Evolutionary conservation across 768 basidiomycete species (phyloP).

Genomic region (Rhodocollybia butyracea): DNA sequence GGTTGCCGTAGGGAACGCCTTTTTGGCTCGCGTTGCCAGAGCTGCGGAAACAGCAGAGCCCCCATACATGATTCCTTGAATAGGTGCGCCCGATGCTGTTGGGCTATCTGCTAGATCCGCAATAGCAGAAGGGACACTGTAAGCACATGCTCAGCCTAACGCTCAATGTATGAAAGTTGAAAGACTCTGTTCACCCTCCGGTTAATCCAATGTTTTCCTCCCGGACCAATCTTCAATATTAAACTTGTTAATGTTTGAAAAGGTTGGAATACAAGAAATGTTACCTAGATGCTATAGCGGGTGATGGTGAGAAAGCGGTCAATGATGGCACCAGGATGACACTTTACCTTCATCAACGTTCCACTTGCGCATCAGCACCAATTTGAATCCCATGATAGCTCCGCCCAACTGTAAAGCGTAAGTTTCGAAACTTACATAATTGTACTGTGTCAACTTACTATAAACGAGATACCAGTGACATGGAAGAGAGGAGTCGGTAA

Average conservation of each 20-base stretch:
- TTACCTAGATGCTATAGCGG: no score
- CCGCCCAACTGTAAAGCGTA: constrained; percentile 44
- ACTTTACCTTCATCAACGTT: constrained; percentile 46
- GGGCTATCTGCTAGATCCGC: constrained; percentile 53
- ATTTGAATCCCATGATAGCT: constrained; percentile 52
- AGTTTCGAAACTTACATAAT: not conserved
- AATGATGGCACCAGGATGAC: no score
- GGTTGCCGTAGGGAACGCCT: constrained; percentile 7
- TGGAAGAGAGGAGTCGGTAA: constrained; percentile 68
- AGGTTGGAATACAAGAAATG: no score
- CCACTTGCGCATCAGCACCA: constrained; percentile 58
- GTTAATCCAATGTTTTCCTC: constrained; percentile 50
- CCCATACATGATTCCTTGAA: constrained; percentile 50
- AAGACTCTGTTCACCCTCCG: constrained; percentile 38
- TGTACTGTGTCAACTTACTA: constrained; percentile 27
- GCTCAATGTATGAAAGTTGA: not conserved
- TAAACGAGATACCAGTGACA: constrained; percentile 53
- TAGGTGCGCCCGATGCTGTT: constrained; percentile 38
- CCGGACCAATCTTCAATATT: constrained; percentile 49
- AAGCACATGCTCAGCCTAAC: constrained; percentile 55
- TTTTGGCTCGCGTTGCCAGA: constrained; percentile 27
- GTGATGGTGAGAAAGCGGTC: no score
- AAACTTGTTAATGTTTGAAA: no score
- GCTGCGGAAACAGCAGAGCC: constrained; percentile 49
- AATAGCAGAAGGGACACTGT: constrained; percentile 25